Percentiles rank a stretch among this genome's conserved stretches.
phyloP scores from a whole-genome alignment of 495 filamentous ascomycete species.

The Penicillium silybi region DNA sequence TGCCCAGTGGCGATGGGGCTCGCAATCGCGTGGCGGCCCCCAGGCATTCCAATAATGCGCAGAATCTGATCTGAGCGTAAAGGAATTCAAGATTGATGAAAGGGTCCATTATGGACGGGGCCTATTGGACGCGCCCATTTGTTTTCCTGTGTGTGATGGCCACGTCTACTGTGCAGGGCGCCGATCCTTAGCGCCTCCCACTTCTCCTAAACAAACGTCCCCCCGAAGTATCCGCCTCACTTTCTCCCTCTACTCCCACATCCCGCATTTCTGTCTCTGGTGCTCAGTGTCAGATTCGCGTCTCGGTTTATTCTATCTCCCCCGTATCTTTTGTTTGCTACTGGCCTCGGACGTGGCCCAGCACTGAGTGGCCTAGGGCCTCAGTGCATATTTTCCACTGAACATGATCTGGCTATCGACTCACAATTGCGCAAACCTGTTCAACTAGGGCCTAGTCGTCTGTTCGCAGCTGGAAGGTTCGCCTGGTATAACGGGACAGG shows the following conservation, averaged over 20 bases:
- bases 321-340: background rate
- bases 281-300: background rate
- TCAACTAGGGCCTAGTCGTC: constrained; percentile 10
- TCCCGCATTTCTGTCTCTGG: background rate
- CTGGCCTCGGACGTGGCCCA: constrained; percentile 7
- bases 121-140: constrained; percentile 6
- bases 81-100: background rate
- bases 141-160: constrained; percentile 24
- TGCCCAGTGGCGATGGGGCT: constrained; percentile 2
- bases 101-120: background rate
- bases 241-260: constrained; percentile 1
- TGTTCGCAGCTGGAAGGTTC: background rate
- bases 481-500: background rate
- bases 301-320: background rate
- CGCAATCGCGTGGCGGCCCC: constrained; percentile 14
- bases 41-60: constrained; percentile 11
- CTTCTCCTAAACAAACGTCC: constrained; percentile 24
- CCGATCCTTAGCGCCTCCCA: constrained; percentile 31
- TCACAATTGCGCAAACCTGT: constrained; percentile 16
- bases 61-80: background rate
- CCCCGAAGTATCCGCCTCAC: constrained; percentile 12
- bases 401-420: constrained; percentile 35
- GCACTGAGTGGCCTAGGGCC: constrained; percentile 38
- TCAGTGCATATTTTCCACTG: constrained; percentile 36
- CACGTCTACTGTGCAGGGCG: constrained; percentile 27